Evolutionary conservation across 495 filamentous ascomycete genomes (phyloP).

Genomic region (Barbatosphaeria neglecta): DNA sequence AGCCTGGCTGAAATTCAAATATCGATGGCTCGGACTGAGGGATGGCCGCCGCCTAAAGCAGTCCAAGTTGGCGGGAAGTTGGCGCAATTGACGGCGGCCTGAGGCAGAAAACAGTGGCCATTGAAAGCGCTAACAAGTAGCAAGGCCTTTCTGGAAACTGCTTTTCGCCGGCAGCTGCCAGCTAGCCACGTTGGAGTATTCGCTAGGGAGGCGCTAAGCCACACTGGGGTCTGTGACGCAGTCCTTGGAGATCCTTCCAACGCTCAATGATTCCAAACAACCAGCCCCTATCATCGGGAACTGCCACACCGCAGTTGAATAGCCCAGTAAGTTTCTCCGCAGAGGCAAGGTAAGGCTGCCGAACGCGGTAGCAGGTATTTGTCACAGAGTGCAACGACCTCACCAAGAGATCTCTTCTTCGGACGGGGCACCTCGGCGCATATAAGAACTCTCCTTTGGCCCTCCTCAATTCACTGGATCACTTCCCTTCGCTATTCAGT

Average conservation of each 20-base stretch:
- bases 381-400: too few species aligned
- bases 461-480: too few species aligned
- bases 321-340: too few species aligned
- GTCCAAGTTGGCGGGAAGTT: not conserved
- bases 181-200: not conserved
- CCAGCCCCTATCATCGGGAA: not conserved
- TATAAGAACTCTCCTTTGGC: too few species aligned
- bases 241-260: not conserved
- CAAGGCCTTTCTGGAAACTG: not conserved
- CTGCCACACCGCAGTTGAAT: not conserved
- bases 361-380: too few species aligned
- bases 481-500: too few species aligned
- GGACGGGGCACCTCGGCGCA: too few species aligned
- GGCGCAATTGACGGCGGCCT: not conserved
- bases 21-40: not conserved
- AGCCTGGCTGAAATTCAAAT: not conserved
- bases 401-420: too few species aligned
- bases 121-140: too few species aligned
- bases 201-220: not conserved
- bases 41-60: not conserved
- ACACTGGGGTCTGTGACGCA: not conserved
- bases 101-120: too few species aligned
- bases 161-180: not conserved
- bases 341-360: too few species aligned
- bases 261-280: not conserved